phyloP scores from a whole-genome alignment of 1,139 yeast species.

The Diutina neorugosa region DNA sequence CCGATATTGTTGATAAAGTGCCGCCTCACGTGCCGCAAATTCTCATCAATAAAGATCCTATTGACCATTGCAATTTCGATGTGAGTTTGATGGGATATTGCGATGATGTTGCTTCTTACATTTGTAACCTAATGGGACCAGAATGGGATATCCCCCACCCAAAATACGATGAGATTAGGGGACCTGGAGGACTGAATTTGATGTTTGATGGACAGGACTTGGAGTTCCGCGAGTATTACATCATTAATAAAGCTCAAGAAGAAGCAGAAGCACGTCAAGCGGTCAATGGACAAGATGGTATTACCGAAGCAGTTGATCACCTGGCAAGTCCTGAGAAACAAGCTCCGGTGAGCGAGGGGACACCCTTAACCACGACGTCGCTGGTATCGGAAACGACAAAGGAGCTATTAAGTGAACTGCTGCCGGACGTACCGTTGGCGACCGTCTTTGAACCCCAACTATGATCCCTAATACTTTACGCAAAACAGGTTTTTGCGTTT shows the following conservation, averaged over 20 bases:
- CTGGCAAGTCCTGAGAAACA: neutral
- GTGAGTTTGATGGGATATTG: conserved; percentile 72
- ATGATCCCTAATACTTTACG: neutral
- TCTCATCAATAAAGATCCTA: conserved; percentile 68
- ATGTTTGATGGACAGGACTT: neutral
- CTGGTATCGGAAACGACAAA: neutral
- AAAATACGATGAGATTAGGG: neutral
- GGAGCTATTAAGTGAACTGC: neutral
- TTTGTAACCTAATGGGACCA: conserved; percentile 9
- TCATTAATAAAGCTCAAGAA: neutral
- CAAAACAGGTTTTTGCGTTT: neutral
- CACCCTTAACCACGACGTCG: neutral
- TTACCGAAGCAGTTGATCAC: neutral
- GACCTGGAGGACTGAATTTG: neutral
- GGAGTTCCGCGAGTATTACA: neutral
- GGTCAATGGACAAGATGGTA: neutral
- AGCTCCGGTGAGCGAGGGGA: neutral
- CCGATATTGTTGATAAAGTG: conserved; percentile 53
- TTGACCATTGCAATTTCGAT: conserved; percentile 18
- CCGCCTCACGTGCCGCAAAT: conserved; percentile 72
- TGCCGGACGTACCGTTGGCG: neutral
- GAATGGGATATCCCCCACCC: conserved; percentile 3
- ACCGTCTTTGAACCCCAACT: neutral
- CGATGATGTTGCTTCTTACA: conserved; percentile 57
- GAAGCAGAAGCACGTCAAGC: neutral